A percentile compares a stretch with the other conserved stretches of the same genome.
Conservation (phyloP, 768 basidiomycete species). For the Mycena epipterygia region DNA sequence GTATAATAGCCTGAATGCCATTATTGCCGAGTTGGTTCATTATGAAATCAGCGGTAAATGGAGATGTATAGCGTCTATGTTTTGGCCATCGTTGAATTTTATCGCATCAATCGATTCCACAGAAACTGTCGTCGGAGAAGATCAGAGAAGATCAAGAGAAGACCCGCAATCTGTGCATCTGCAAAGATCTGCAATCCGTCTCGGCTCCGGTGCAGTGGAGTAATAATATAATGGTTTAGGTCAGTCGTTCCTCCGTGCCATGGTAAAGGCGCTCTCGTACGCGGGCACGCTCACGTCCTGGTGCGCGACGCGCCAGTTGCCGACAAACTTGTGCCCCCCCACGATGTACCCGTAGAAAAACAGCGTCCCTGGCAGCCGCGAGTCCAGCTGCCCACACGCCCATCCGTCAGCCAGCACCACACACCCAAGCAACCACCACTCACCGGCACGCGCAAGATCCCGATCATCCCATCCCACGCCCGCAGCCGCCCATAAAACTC, state of each 20-base stretch:
- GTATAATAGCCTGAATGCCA: no score
- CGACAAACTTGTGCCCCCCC: conserved; percentile 75
- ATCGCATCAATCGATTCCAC: no score
- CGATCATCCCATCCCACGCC: conserved; percentile 71
- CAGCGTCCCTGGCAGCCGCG: conserved; percentile 46
- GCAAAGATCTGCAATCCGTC: no score
- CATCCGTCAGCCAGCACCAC: neutral
- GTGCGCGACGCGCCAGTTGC: conserved; percentile 74
- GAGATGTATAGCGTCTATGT: no score
- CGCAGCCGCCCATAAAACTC: conserved; percentile 67
- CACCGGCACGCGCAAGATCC: conserved; percentile 60
- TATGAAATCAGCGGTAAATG: no score
- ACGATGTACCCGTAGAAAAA: conserved; percentile 82
- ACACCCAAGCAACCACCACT: conserved; percentile 11
- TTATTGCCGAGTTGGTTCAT: no score
- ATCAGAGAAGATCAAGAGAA: no score
- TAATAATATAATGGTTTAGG: conserved; percentile 17
- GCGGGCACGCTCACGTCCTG: conserved; percentile 61
- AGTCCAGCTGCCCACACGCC: conserved; percentile 28
- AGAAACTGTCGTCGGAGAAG: no score
- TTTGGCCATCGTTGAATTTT: no score
- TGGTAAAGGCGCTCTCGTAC: conserved; percentile 76
- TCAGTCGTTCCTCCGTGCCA: conserved; percentile 61
- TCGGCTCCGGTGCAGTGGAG: conserved; percentile 16
- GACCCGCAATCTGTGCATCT: no score